Evolutionary conservation across 2,329 filamentous ascomycete genomes (phyloP), one percentile per base, ranked within the genome.

Genomic region (Chaetomium olivaceum): DNA sequence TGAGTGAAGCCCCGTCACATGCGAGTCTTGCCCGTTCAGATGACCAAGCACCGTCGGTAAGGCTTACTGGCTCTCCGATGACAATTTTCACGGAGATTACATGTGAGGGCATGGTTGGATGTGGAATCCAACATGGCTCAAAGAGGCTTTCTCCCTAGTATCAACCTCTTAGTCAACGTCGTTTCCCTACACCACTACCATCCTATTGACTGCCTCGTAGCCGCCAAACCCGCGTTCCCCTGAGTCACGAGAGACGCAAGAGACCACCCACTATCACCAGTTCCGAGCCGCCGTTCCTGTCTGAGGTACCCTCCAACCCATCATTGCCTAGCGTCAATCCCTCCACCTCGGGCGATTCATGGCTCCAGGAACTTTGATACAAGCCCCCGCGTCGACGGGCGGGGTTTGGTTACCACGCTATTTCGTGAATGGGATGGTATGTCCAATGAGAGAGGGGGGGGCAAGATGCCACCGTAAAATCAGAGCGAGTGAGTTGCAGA

Each of bases 171-270:
- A 6, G 33, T n/a, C 43, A 54, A 25, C 27, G 39, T 62, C 31
- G 21, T 46, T 43, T 55, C 54, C 51, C 3, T 61, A 60, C 66
- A 64, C 61, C 66, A 52, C 52, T 54, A 57, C 46, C 43, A 8
- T 23, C 11, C 9, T 3, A 8, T 39, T 3, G 2, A 12, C 14
- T n/a, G 25, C 19, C 29, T 23, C 3, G 21, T 58, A 54, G 27
- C 25, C 46, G 55, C 55, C 46, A 23, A 52, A 23, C 31, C 36
- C 52, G 21, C 36, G 27, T 25, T n/a, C 16, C 6, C 52, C 16
- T 7, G 27, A 9, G 33, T 25, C 25, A 59, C 56, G 33, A 48
- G 61, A 36, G n/a, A 9, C 21, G 43, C 27, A 36, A 5, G 27
- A 5, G 31, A n/a, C 46, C 3, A 29, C 8, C 25, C 16, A 14